Percentiles rank a stretch among this genome's conserved stretches.
These are phyloP conservation scores for Colletotrichum sp. DNA, from an alignment of 2,329 filamentous ascomycete species.

Conservation along the genomic window DNA sequence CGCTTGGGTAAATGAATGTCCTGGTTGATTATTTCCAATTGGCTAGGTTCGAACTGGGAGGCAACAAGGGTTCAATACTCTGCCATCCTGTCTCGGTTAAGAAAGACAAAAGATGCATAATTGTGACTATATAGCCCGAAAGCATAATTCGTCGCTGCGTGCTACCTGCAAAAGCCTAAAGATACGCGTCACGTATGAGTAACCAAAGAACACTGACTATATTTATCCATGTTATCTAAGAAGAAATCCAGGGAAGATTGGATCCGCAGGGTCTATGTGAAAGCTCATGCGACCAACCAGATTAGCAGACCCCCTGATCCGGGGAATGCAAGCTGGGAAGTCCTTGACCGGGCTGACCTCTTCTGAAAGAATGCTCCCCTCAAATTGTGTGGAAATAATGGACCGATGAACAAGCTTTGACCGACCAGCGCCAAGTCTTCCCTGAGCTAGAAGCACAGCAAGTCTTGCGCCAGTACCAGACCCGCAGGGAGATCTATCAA, in stretches of 20 bases:
- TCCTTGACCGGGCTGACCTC: not conserved
- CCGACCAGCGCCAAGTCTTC: not conserved
- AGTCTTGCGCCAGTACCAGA: slow-evolving; percentile 27
- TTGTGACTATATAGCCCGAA: not conserved
- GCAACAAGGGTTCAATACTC: not conserved
- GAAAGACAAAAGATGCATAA: not conserved
- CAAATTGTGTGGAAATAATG: not conserved
- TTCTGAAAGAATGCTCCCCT: not conserved
- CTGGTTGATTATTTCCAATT: not conserved
- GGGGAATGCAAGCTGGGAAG: not conserved
- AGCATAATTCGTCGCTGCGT: not conserved
- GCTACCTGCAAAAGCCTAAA: not conserved
- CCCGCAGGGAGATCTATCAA: slow-evolving; percentile 29
- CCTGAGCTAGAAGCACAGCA: slow-evolving; percentile 15
- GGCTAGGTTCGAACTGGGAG: not conserved
- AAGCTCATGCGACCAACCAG: slow-evolving; percentile 10
- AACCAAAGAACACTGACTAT: not conserved
- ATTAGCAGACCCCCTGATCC: not conserved
- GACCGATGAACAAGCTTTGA: not conserved
- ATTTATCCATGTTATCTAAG: not conserved
- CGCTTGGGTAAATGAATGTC: not conserved
- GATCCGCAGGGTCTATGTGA: slow-evolving; percentile 2
- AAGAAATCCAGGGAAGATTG: slow-evolving; percentile 8
- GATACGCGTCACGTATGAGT: not conserved
- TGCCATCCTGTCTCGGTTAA: not conserved